Percentiles rank a stretch among this genome's conserved stretches.
phyloP scores from a whole-genome alignment of 805 yeast species.

The Torulaspora quercuum region DNA sequence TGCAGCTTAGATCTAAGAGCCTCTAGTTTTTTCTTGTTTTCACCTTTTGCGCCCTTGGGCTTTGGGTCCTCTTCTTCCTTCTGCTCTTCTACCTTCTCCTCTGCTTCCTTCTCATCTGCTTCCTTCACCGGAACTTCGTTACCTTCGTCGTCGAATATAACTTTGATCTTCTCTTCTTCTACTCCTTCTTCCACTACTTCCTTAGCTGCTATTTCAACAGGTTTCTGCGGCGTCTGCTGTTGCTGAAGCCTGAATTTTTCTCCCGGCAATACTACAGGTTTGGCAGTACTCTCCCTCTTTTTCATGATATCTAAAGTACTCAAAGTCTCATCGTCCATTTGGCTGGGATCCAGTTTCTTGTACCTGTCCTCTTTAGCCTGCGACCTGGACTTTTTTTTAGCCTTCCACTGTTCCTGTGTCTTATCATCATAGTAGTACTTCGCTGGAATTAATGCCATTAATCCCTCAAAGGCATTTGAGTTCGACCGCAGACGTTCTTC shows the following conservation, averaged over 20 bases:
- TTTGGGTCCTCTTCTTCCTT: slow-evolving; percentile 10
- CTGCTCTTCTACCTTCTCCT: slow-evolving; percentile 25
- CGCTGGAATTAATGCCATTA: slow-evolving; percentile 88
- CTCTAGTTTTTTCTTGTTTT: slow-evolving; percentile 52
- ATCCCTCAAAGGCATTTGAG: slow-evolving; percentile 81
- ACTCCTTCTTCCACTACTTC: slow-evolving; percentile 23
- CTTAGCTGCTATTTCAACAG: slow-evolving; percentile 26
- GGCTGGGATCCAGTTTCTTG: slow-evolving; percentile 71
- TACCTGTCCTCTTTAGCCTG: slow-evolving; percentile 59
- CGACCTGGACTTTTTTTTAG: slow-evolving; percentile 67
- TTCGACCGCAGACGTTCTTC: slow-evolving; percentile 77
- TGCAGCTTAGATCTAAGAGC: slow-evolving; percentile 78
- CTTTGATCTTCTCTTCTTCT: slow-evolving; percentile 34
- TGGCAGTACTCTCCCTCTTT: slow-evolving; percentile 52
- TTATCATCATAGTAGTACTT: slow-evolving; percentile 91
- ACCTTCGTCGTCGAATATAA: slow-evolving; percentile 73
- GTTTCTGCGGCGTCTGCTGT: slow-evolving; percentile 12
- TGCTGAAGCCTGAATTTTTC: slow-evolving; percentile 26
- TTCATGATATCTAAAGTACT: slow-evolving; percentile 60
- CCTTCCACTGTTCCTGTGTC: slow-evolving; percentile 86
- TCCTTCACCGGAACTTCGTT: slow-evolving; percentile 40
- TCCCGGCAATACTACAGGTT: slow-evolving; percentile 42
- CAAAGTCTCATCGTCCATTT: slow-evolving; percentile 46
- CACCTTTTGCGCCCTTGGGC: slow-evolving; percentile 22
- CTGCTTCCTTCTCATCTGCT: slow-evolving; percentile 19